Evolutionary conservation across 2,329 filamentous ascomycete genomes (phyloP), one percentile per base, ranked within the genome.

Genomic region (Cytospora paraplurivora): DNA sequence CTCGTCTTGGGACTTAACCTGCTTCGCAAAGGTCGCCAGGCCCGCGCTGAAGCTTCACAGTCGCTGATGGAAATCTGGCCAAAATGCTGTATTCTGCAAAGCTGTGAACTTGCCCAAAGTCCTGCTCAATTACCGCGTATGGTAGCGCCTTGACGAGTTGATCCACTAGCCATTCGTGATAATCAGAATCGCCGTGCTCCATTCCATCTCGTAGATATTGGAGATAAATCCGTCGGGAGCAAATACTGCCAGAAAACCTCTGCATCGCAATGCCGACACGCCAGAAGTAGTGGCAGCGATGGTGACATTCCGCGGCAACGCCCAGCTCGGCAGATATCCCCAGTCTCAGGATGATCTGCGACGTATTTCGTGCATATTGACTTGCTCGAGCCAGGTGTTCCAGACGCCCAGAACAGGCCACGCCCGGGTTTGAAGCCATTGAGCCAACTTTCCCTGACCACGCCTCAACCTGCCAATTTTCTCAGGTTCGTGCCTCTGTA

Each of bases 281-380:
- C 72, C 78, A 80, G 64, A 80, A 78, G 66, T 76, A 82, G 65
- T 77, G 77, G 11, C 66, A 1, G 73, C 73, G 47, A 74, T 70
- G 0, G 76, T 62, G 4, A 77, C 70, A 37, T 8, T 52, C 11
- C 37, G 38, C 11, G 37, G 38, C 7, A 13, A 17, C 11, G 38
- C 38, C 55, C 41, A 57, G 3, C 64, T 64, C 1, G 66, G 19
- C 21, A 57, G 21, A 1, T 12, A 12, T 12, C 13, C 4, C 17
- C 32, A 17, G 41, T 50, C 1, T 35, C 15, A 19, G 15, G n/a
- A 32, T 75, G 68, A 34, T 73, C 67, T 55, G 63, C 72, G 3
- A 79, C 69, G 57, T 76, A 76, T 62, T 79, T 80, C 76, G 81
- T 79, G n/a, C 81, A 63, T 0, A 78, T 81, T 0, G 79, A 81